A percentile compares a stretch with the other conserved stretches of the same genome.
phyloP scores from a whole-genome alignment of 2,329 filamentous ascomycete species.

The Lachnellula hyalina region DNA sequence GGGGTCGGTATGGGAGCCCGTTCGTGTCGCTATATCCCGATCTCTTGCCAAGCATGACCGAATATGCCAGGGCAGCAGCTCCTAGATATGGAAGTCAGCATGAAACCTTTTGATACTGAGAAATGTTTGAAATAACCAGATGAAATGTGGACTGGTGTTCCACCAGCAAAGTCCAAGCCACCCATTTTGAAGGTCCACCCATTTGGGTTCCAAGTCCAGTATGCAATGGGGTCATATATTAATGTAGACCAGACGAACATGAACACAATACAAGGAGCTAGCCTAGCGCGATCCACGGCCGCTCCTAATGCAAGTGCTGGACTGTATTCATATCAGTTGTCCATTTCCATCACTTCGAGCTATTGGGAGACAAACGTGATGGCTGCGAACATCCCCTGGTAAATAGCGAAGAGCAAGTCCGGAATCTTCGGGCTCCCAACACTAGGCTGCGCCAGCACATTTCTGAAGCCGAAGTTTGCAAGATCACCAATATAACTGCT shows the following conservation, averaged over 20 bases:
- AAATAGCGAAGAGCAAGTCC: conserved; percentile 79
- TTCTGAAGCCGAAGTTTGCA: conserved; percentile 58
- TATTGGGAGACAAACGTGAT: conserved; percentile 48
- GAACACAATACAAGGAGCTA: conserved; percentile 84
- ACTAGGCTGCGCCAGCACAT: conserved; percentile 70
- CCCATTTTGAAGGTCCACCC: conserved; percentile 80
- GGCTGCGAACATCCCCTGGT: conserved; percentile 82
- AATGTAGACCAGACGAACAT: conserved; percentile 90
- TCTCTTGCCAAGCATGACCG: conserved; percentile 74
- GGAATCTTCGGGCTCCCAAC: conserved; percentile 69
- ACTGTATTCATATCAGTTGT: conserved; percentile 10
- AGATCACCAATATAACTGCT: conserved; percentile 8
- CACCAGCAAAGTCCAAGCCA: conserved; percentile 82
- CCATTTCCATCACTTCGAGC: background rate
- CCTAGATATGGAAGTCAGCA: conserved; percentile 29
- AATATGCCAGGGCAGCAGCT: conserved; percentile 79
- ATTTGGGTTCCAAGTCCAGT: conserved; percentile 86
- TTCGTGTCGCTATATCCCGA: conserved; percentile 69
- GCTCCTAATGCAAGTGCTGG: conserved; percentile 81
- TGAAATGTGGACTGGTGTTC: conserved; percentile 84
- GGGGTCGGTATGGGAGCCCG: conserved; percentile 84
- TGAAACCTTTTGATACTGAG: too few relatives aligned
- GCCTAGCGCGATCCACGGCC: conserved; percentile 79
- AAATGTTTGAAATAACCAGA: conserved; percentile 42
- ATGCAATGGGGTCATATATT: conserved; percentile 88